A percentile compares a stretch with the other conserved stretches of the same genome.
phyloP scores from a whole-genome alignment of 768 basidiomycete genomes.

The Tulasnella sp. region DNA sequence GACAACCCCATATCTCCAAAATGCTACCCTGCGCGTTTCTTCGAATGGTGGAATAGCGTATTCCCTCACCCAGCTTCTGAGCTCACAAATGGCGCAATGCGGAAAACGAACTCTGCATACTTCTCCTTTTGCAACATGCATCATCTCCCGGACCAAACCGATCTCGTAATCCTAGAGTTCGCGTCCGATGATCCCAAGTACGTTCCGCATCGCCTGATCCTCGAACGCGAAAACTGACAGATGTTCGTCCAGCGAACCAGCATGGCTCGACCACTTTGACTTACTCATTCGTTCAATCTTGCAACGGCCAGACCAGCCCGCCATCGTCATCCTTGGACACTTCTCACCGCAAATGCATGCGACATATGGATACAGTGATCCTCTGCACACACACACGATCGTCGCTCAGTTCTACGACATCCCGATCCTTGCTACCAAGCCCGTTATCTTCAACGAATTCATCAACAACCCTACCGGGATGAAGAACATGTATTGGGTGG shows the following conservation, averaged over 20 bases:
- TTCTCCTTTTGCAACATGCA: conserved; percentile 91
- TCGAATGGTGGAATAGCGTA: conserved; percentile 95
- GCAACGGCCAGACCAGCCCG: conserved; percentile 80
- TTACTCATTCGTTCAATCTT: conserved; percentile 86
- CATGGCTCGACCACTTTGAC: conserved; percentile 77
- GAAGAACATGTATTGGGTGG: conserved; percentile 62
- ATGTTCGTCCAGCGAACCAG: conserved; percentile 46
- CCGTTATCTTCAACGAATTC: conserved; percentile 72
- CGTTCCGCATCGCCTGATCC: too few species aligned
- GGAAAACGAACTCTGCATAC: conserved; percentile 84
- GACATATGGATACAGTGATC: conserved; percentile 73
- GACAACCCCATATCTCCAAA: conserved; percentile 73
- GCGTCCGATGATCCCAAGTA: conserved; percentile 84
- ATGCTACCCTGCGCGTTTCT: conserved; percentile 93
- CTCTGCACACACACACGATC: conserved; percentile 79
- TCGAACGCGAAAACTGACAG: too few species aligned
- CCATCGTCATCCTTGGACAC: conserved; percentile 89
- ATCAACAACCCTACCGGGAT: conserved; percentile 55
- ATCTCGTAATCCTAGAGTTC: conserved; percentile 91
- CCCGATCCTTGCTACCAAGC: conserved; percentile 81
- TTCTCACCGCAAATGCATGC: conserved; percentile 80
- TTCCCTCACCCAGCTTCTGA: conserved; percentile 98
- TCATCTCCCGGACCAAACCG: conserved; percentile 87
- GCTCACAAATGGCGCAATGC: conserved; percentile 93
- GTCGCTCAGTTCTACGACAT: conserved; percentile 98